Conservation (phyloP, 2,329 filamentous ascomycete species). For the Elsinoe ampelina region DNA sequence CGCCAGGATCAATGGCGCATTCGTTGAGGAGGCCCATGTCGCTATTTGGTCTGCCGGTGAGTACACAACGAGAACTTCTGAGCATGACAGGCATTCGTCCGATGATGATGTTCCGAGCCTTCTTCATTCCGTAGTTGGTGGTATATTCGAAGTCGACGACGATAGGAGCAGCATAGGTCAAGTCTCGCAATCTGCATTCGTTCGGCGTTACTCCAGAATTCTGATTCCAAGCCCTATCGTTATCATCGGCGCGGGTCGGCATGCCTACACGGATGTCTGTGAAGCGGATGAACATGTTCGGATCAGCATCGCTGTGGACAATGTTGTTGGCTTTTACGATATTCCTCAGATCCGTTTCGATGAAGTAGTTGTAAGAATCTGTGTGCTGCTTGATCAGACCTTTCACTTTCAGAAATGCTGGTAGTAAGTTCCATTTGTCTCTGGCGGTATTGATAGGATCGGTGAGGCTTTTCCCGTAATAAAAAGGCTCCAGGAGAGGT, state of each 20-base stretch:
- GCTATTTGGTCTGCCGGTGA: slow-evolving; percentile 71
- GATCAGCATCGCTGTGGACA: slow-evolving; percentile 85
- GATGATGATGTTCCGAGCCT: slow-evolving; percentile 65
- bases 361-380: slow-evolving; percentile 98
- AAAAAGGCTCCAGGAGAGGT: slow-evolving; percentile 59
- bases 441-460: slow-evolving; percentile 60
- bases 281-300: slow-evolving; percentile 67
- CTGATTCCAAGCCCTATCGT: slow-evolving; percentile 42
- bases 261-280: slow-evolving; percentile 73
- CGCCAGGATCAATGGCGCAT: slow-evolving; percentile 89
- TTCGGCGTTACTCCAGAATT: slow-evolving; percentile 63
- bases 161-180: slow-evolving; percentile 96
- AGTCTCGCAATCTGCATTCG: slow-evolving; percentile 90
- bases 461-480: slow-evolving; percentile 57
- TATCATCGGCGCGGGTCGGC: slow-evolving; percentile 70
- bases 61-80: slow-evolving; percentile 84
- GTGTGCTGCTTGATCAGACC: slow-evolving; percentile 95
- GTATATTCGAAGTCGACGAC: slow-evolving; percentile 69
- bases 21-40: slow-evolving; percentile 91
- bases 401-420: slow-evolving; percentile 97
- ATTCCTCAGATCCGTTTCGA: slow-evolving; percentile 92
- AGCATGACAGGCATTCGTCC: slow-evolving; percentile 95
- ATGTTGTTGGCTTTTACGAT: slow-evolving; percentile 86
- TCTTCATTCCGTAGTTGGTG: slow-evolving; percentile 70
- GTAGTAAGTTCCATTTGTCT: slow-evolving; percentile 95